These are phyloP conservation scores for Gymnopus androsaceus DNA, from an alignment of 1,284 basidiomycete genomes.

Conservation along the genomic window DNA sequence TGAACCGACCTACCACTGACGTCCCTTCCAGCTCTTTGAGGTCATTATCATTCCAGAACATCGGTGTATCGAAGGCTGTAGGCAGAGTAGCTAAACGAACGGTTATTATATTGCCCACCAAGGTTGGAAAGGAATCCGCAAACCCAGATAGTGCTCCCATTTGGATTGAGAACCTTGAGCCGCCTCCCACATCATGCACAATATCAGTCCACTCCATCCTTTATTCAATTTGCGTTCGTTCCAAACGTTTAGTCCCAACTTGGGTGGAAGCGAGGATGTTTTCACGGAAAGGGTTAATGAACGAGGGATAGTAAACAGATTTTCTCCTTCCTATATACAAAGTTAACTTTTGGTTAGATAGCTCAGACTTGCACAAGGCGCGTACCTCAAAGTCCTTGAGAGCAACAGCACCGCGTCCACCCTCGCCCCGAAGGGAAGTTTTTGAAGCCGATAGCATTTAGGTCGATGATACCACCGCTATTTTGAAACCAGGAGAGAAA, in stretches of 20 bases:
- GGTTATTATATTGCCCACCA: not conserved
- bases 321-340: constrained; percentile 59
- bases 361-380: not conserved
- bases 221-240: constrained; percentile 53
- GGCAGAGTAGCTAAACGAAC: constrained; percentile 62
- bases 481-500: constrained; percentile 45
- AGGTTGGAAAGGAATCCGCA: constrained; percentile 23
- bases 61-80: constrained; percentile 81
- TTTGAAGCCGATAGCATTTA: constrained; percentile 44
- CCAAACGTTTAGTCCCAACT: constrained; percentile 67
- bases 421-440: constrained; percentile 55
- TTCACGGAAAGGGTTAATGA: constrained; percentile 76
- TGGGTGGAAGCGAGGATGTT: constrained; percentile 66
- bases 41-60: constrained; percentile 89
- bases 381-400: constrained; percentile 53
- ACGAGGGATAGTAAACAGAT: constrained; percentile 85
- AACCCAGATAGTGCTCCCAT: constrained; percentile 75
- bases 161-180: constrained; percentile 56
- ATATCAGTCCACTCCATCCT: constrained; percentile 87
- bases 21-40: constrained; percentile 82
- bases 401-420: constrained; percentile 72
- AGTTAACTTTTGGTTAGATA: not conserved
- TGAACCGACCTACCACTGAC: constrained; percentile 75
- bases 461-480: constrained; percentile 46
- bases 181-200: constrained; percentile 95